Evolutionary conservation across 495 filamentous ascomycete species (phyloP), one percentile per base, ranked within the genome.

Genomic region (Tuber microsphaerosporum): DNA sequence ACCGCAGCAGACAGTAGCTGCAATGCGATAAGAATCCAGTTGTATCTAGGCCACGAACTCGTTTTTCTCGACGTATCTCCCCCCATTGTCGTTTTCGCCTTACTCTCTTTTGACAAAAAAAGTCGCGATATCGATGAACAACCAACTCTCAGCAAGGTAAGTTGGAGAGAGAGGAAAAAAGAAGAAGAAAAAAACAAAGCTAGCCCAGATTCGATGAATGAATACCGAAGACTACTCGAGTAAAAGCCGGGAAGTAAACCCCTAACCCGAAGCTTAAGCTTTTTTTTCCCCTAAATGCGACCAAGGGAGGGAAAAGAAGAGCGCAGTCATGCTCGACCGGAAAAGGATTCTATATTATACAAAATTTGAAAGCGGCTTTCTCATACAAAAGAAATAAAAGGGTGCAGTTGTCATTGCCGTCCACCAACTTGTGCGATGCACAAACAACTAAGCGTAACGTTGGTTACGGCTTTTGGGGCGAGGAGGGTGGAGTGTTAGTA

Each of bases 21-120:
- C 20, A 79, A 39, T 5, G 56, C 69, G 43, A 79, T 78, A 71
- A 79, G 73, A 14, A 26, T 73, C 77, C 77, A 79, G 37, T 78
- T 43, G 45, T 72, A 72, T 51, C 71, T 79, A 16, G 77, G 76
- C 77, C 77, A 79, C 26, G 61, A 8, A 71, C 73, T 79, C 34
- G 76, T 39, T 43, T 75, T 79, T 72, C 56, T 65, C 26, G 56
- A 65, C 31, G n/a, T 4, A 65, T 65, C 26, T 16, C 31, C n/a
- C 26, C 26, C 56, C 56, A 65, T 65, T 31, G n/a, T 20, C 46
- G 6, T 9, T 51, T 51, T 51, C 20, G 46, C 46, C 22, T 51
- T 22, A 17, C 9, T n/a, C 20, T 51, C 6, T 9, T 22, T 22
- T 7, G 46, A 20, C 19, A 20, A 5, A 2, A 46, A 20, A 46